Percentiles rank a stretch among this genome's conserved stretches.
These are phyloP conservation scores for Neurospora sp. DNA, from an alignment of 495 filamentous ascomycete genomes.

Conservation along the genomic window DNA sequence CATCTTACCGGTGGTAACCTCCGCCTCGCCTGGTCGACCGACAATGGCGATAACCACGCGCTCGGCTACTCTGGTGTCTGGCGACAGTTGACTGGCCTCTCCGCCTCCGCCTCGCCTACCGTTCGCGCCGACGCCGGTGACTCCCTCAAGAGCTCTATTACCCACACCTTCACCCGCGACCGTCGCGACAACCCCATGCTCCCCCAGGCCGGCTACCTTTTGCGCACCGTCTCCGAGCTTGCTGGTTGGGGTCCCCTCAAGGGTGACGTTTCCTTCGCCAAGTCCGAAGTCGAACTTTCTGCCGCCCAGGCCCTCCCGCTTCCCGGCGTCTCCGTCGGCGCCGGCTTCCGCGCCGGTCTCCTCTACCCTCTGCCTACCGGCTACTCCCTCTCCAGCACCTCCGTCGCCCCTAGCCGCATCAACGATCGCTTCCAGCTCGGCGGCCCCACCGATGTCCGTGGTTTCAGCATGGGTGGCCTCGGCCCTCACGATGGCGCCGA, in stretches of 20 bases:
- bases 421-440: conserved; percentile 95
- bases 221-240: conserved; percentile 67
- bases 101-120: conserved; percentile 61
- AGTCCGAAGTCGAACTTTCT: conserved; percentile 74
- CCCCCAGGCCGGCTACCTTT: conserved; percentile 68
- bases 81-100: conserved; percentile 77
- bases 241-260: conserved; percentile 76
- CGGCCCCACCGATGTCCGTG: conserved; percentile 87
- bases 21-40: conserved; percentile 60
- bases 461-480: conserved; percentile 80
- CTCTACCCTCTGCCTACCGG: conserved; percentile 45
- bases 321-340: conserved; percentile 55
- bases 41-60: conserved; percentile 56
- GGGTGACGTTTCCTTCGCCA: conserved; percentile 86
- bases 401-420: conserved; percentile 55
- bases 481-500: conserved; percentile 79
- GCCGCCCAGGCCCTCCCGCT: conserved; percentile 60
- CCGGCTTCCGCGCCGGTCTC: conserved; percentile 44
- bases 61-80: conserved; percentile 70
- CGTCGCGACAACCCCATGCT: conserved; percentile 69
- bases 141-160: conserved; percentile 75
- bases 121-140: conserved; percentile 83
- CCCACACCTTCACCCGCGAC: conserved; percentile 72
- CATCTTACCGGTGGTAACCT: conserved; percentile 68
- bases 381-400: conserved; percentile 44